A percentile compares a stretch with the other conserved stretches of the same genome.
phyloP scores from a whole-genome alignment of 768 basidiomycete species.

The Hericium rajendrae region DNA sequence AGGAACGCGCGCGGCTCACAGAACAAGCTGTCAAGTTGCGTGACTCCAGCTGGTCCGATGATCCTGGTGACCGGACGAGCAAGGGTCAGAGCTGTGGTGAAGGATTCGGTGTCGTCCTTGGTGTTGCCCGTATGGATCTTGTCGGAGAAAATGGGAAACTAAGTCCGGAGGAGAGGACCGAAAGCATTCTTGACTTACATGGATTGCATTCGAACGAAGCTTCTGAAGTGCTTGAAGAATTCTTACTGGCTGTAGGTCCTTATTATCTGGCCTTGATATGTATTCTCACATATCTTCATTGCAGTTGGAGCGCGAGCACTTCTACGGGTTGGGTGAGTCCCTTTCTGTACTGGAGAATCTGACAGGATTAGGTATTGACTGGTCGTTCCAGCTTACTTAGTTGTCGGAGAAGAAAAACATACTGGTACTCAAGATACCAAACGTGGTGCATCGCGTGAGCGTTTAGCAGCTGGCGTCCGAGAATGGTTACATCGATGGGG shows the following conservation, averaged over 20 bases:
- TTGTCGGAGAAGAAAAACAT: constrained; percentile 96
- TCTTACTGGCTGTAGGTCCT: constrained; percentile 70
- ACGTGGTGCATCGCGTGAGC: constrained; percentile 73
- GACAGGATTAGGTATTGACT: background rate
- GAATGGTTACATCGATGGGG: constrained; percentile 93
- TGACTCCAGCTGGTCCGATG: constrained; percentile 74
- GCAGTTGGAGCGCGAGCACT: constrained; percentile 82
- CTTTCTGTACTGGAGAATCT: background rate
- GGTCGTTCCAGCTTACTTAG: constrained; percentile 53
- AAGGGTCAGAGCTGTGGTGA: constrained; percentile 72
- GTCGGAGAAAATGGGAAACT: constrained; percentile 43
- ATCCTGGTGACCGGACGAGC: constrained; percentile 64
- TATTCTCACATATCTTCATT: background rate
- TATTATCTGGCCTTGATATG: background rate
- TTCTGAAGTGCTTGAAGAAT: constrained; percentile 82
- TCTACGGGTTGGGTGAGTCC: constrained; percentile 68
- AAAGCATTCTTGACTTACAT: constrained; percentile 82
- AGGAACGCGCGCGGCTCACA: constrained; percentile 66
- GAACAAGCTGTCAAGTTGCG: constrained; percentile 67
- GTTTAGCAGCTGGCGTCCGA: constrained; percentile 78
- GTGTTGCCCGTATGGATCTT: constrained; percentile 57
- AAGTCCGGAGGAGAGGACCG: constrained; percentile 83
- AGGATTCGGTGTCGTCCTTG: constrained; percentile 79
- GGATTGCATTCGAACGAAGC: constrained; percentile 92
- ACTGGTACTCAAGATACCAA: constrained; percentile 81